phyloP scores from a whole-genome alignment of 73 alveolate genomes.

The Paramecium biaurelia region DNA sequence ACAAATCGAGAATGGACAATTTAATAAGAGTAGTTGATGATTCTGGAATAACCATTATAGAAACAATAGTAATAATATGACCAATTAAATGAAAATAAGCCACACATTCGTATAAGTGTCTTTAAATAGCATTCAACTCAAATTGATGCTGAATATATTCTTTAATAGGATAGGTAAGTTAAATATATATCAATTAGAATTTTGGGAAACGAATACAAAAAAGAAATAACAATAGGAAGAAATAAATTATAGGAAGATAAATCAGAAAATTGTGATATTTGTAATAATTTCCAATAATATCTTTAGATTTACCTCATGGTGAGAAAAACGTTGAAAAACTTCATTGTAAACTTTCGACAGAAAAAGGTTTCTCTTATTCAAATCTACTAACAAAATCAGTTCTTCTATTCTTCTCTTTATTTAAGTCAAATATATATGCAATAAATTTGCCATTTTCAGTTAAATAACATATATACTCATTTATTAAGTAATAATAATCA shows the following conservation, averaged over 20 bases:
- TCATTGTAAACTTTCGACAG: conserved; percentile 16
- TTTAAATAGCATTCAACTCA: not conserved
- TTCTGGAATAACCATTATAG: not conserved
- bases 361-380: conserved; percentile 23
- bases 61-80: not conserved
- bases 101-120: conserved; percentile 30
- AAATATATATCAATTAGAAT: not conserved
- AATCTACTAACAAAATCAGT: not conserved
- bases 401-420: not conserved
- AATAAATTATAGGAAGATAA: not conserved
- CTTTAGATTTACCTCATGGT: not conserved
- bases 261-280: not conserved
- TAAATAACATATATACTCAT: conserved; percentile 4
- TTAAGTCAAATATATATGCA: not conserved
- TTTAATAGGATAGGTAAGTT: conserved; percentile 10
- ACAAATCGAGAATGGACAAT: not conserved
- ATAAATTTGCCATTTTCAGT: not conserved
- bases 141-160: not conserved
- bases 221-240: conserved; percentile 19
- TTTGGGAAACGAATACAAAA: not conserved
- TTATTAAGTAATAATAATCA: not conserved
- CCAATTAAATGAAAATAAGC: conserved; percentile 17
- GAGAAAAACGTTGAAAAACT: conserved; percentile 27
- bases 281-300: not conserved
- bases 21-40: not conserved